Evolutionary conservation across 768 basidiomycete genomes (phyloP), one percentile per base, ranked within the genome.

Genomic region (Mycena floridula): DNA sequence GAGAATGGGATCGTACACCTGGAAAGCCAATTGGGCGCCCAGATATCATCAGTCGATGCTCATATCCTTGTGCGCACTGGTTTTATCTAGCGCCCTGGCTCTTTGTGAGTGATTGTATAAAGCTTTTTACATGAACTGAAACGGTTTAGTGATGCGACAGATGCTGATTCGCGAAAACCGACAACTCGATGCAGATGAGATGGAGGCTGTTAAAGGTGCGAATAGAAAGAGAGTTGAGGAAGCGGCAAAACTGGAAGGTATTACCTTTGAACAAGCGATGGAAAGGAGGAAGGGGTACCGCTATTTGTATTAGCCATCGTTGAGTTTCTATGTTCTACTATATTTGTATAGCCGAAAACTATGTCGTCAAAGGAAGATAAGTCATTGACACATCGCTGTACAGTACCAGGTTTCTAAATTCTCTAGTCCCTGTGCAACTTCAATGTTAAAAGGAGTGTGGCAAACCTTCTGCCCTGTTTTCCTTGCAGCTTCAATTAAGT

Each of bases 251-350:
- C 54, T 82, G 38, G 80, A 82, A 52, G 78, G 78, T 2, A 68
- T 83, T 21, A 72, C 73, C 3, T 72, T 80, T 47, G 76, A 80
- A 24, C 73, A 82, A 50, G 82, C 79, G 3, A 60, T 81, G 54
- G 69, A 70, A 48, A 69, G 68, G 50, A 69, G 73, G 51, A 77
- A 68, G 55, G 76, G 77, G 0, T 81, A 80, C 62, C 64, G 79
- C 26, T 82, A 80, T 56, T 58, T 81, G 30, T 72, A 76, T 48
- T 82, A 46, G 66, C 20, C 32, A 7, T 35, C n/a, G n/a, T n/a
- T n/a, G n/a, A n/a, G n/a, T n/a, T n/a, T n/a, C n/a, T n/a, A n/a
- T n/a, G n/a, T n/a, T n/a, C n/a, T n/a, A n/a, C n/a, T n/a, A n/a
- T n/a, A n/a, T n/a, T n/a, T n/a, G n/a, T n/a, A n/a, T n/a, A n/a